Evolutionary conservation across 116 monocot species (phyloP).

Genomic region (Trichopus zeylanicus): DNA sequence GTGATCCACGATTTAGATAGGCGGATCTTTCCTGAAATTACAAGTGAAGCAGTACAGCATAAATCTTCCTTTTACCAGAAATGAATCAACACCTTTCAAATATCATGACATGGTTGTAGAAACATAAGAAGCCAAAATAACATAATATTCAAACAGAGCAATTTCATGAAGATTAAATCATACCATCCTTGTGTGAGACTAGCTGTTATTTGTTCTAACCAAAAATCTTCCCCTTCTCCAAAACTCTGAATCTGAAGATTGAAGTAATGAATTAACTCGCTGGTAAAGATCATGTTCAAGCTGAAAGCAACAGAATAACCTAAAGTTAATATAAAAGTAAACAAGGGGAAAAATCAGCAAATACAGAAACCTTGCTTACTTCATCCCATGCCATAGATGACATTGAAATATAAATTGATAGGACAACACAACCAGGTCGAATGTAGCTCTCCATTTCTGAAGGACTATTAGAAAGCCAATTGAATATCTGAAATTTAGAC

Average conservation of each 20-base stretch:
- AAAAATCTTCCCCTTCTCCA: slow-evolving; percentile 92
- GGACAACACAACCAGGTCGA: slow-evolving; percentile 87
- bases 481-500: slow-evolving; percentile 54
- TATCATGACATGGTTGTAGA: background rate
- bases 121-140: too few relatives aligned
- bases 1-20: slow-evolving; percentile 75
- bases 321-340: background rate
- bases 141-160: too few relatives aligned
- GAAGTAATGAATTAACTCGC: slow-evolving; percentile 56
- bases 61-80: background rate
- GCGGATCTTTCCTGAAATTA: slow-evolving; percentile 44
- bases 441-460: slow-evolving; percentile 98
- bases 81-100: background rate
- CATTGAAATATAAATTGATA: slow-evolving; percentile 88
- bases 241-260: slow-evolving; percentile 55
- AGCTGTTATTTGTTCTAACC: slow-evolving; percentile 56
- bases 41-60: background rate
- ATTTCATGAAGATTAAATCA: too few relatives aligned
- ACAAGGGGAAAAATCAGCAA: background rate
- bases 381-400: slow-evolving; percentile 72
- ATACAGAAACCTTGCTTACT: slow-evolving; percentile 25
- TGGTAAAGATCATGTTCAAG: slow-evolving; percentile 63
- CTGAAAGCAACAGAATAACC: slow-evolving; percentile 31
- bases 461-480: slow-evolving; percentile 91
- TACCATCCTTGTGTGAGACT: slow-evolving; percentile 90